Evolutionary conservation across 495 filamentous ascomycete species (phyloP).

Genomic region (Aspergillus funiculosus): DNA sequence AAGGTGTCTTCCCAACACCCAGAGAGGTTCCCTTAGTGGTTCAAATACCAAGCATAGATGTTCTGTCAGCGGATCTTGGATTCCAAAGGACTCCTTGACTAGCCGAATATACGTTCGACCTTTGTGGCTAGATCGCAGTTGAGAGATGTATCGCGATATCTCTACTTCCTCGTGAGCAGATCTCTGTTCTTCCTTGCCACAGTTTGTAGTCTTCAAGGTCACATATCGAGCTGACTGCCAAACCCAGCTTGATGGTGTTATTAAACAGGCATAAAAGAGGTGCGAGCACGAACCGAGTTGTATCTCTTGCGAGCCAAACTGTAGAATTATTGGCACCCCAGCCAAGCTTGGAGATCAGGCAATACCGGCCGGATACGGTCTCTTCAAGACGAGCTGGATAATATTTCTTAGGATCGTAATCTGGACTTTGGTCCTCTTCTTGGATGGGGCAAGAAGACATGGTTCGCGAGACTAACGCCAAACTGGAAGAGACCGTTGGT

Average conservation of each 20-base stretch:
- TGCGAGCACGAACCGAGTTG: constrained; percentile 17
- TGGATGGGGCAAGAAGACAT: too few species aligned
- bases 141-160: constrained; percentile 23
- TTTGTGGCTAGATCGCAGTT: constrained; percentile 19
- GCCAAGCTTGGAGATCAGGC: constrained; percentile 31
- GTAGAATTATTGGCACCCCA: constrained; percentile 33
- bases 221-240: constrained; percentile 28
- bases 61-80: constrained; percentile 20
- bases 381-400: constrained; percentile 34
- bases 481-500: too few species aligned
- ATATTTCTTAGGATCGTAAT: constrained; percentile 22
- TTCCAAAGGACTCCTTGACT: constrained; percentile 24
- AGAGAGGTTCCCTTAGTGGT: constrained; percentile 30
- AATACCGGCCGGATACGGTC: constrained; percentile 27
- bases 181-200: constrained; percentile 16
- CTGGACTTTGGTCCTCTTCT: too few species aligned
- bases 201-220: constrained; percentile 31
- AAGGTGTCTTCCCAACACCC: constrained; percentile 20
- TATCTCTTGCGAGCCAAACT: constrained; percentile 32
- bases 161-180: constrained; percentile 28
- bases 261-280: constrained; percentile 7
- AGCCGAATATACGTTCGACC: constrained; percentile 24
- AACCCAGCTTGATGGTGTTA: constrained; percentile 21
- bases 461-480: too few species aligned
- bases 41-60: constrained; percentile 33